Evolutionary conservation across 176 grass and related monocot species (phyloP), one percentile per base, ranked within the genome.

Genomic region (Lolium rigidum): DNA sequence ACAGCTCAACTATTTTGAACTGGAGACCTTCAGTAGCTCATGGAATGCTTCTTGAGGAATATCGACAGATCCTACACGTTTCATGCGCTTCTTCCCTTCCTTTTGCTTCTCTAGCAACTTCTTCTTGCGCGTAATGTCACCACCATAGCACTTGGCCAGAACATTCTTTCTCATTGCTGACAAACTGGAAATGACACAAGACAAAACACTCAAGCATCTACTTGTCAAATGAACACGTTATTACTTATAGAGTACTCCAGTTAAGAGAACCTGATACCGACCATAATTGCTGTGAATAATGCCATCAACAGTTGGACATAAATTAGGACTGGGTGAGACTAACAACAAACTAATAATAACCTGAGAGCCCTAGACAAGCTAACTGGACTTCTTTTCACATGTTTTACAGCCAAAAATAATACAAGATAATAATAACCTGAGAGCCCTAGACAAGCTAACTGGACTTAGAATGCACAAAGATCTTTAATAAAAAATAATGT

Each of bases 91-190:
- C 76, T 98, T 98, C 74, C 96, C 96, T 91, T 98, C 96, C 86
- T 98, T 98, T 71, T 98, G 93, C 84, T 98, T 98, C 83, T 98
- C 96, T 73, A 98, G 77, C 86, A 98, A 92, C 69, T 98, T 98
- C 83, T 92, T 98, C 87, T 98, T 98, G 35, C 93, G 86, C 28
- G 96, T 98, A 70, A 98, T 86, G 79, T 98, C 96, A 65, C 96
- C 93, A n/a, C 96, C 96, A 68, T 98, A 98, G 84, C 96, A 98
- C 88, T 98, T 98, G 50, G 96, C 96, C 10, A 98, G 89, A 79
- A 98, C 96, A 88, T 98, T 98, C 74, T 98, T 98, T 75, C 96
- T 87, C 96, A 98, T 95, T 74, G 96, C 96, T 83, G 96, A 98
- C 52, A 98, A 84, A 9, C 95, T 98, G 87, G 59, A 88, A 93